These are phyloP conservation scores for Xylariales sp. DNA, from an alignment of 2,329 filamentous ascomycete species.

Conservation along the genomic window DNA sequence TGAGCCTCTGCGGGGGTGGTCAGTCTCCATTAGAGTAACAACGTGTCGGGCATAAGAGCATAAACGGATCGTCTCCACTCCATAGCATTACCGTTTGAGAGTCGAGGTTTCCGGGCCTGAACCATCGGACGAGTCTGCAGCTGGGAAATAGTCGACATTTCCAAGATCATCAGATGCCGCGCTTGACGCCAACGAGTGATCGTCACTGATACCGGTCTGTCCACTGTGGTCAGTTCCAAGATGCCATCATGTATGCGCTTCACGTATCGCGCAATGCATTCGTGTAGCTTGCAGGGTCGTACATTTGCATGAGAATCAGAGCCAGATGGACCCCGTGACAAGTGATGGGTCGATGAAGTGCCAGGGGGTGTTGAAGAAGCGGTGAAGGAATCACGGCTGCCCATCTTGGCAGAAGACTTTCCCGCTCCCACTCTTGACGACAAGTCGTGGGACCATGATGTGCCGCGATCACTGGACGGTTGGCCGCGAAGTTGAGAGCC, in stretches of 20 bases:
- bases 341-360: slow-evolving; percentile 4
- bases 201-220: neutral
- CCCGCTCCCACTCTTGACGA: neutral
- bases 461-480: neutral
- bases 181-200: slow-evolving; percentile 3
- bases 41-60: too few species aligned
- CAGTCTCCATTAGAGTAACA: neutral
- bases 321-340: neutral
- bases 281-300: too few species aligned
- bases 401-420: neutral
- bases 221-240: slow-evolving; percentile 1
- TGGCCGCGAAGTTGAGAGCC: slow-evolving; percentile 1
- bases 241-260: neutral
- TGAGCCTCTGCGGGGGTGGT: neutral
- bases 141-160: slow-evolving; percentile 7
- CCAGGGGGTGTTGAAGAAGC: slow-evolving; percentile 5
- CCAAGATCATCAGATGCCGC: slow-evolving; percentile 4
- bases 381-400: slow-evolving; percentile 4
- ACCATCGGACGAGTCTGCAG: slow-evolving; percentile 5
- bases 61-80: too few species aligned
- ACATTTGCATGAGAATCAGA: neutral
- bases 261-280: too few species aligned
- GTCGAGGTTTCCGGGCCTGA: slow-evolving; percentile 2
- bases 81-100: slow-evolving; percentile 4
- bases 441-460: slow-evolving; percentile 5